These are phyloP conservation scores for Moniliophthora roreri DNA, from an alignment of 1,284 basidiomycete species.

Conservation along the genomic window DNA sequence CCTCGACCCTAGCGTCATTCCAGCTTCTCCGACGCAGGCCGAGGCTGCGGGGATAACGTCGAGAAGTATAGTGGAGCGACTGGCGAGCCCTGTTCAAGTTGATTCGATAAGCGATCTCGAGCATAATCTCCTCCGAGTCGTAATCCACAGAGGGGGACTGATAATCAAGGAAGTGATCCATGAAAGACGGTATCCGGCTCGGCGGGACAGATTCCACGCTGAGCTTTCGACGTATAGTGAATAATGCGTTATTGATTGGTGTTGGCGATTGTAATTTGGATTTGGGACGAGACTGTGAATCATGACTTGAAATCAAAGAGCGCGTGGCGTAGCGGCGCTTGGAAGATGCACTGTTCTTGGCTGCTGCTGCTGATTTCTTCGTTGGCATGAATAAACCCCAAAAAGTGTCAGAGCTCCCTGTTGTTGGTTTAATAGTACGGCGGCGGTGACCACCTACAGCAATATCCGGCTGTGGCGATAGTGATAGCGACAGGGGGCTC, in stretches of 20 bases:
- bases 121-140: constrained; percentile 21
- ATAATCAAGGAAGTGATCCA: constrained; percentile 40
- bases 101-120: constrained; percentile 21
- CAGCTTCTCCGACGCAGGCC: not conserved
- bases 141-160: constrained; percentile 23
- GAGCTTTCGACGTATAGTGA: not conserved
- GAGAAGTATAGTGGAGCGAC: constrained; percentile 20
- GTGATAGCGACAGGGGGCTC: not conserved
- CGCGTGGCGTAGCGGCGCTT: too few species aligned
- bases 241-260: not conserved
- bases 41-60: not conserved
- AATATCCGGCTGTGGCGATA: not conserved
- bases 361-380: too few species aligned
- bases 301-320: too few species aligned
- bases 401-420: too few species aligned
- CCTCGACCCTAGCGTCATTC: constrained; percentile 21
- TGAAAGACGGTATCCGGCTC: constrained; percentile 27
- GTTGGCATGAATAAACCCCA: too few species aligned
- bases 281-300: not conserved
- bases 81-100: constrained; percentile 4
- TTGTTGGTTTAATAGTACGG: too few species aligned
- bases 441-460: too few species aligned
- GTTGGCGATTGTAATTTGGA: not conserved
- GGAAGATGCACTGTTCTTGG: too few species aligned
- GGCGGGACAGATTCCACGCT: constrained; percentile 1